phyloP scores from a whole-genome alignment of 176 grass and related monocot genomes.

The Eragrostis curvula region DNA sequence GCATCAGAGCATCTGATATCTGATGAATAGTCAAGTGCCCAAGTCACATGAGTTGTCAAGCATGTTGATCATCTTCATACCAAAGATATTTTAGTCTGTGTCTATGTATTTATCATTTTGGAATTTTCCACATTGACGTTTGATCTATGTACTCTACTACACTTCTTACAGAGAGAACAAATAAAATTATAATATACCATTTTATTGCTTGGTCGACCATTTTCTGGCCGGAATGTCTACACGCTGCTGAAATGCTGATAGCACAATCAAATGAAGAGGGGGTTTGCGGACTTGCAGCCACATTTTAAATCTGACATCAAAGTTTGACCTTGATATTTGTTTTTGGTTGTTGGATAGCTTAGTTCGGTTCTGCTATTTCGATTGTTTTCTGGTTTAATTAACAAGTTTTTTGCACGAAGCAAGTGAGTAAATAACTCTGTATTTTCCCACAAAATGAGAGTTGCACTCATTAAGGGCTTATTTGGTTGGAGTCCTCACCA shows the following conservation, averaged over 20 bases:
- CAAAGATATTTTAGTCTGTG: background rate
- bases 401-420: background rate
- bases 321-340: background rate
- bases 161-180: background rate
- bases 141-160: slow-evolving; percentile 33
- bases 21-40: slow-evolving; percentile 10
- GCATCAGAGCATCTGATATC: slow-evolving; percentile 22
- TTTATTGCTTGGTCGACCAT: background rate
- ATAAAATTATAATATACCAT: background rate
- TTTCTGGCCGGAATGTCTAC: background rate
- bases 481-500: no score
- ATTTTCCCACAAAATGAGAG: background rate
- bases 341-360: background rate
- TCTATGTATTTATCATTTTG: slow-evolving; percentile 7
- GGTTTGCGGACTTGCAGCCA: background rate
- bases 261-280: background rate
- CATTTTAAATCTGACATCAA: background rate
- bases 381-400: background rate
- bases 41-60: slow-evolving; percentile 19
- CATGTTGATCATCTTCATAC: slow-evolving; percentile 15
- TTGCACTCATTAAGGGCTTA: fast-evolving
- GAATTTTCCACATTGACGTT: slow-evolving; percentile 21
- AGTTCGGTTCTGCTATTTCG: background rate
- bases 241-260: background rate
- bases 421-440: background rate